Evolutionary conservation across 2,329 filamentous ascomycete species (phyloP), one percentile per base, ranked within the genome.

Genomic region (Phialophora macrospora): DNA sequence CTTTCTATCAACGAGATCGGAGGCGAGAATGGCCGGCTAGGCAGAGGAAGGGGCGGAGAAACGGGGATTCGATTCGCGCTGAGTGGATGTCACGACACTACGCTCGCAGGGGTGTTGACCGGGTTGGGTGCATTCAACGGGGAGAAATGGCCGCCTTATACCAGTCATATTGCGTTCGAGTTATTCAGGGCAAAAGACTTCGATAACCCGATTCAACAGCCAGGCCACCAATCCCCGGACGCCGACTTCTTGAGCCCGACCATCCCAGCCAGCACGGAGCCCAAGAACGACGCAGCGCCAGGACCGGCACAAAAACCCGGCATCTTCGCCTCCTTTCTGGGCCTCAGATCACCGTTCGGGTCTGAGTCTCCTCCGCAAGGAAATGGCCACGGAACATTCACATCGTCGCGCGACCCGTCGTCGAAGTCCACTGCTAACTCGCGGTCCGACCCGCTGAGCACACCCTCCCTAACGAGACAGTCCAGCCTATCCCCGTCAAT

Each of bases 51-150:
- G 72, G 82, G 79, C 34, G 83, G 81, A 14, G 81, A 84, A 70
- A 81, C 77, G 41, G 76, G 79, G 32, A 83, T 95, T 73, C 90
- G 89, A 68, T 88, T 98, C 70, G 89, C 88, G 17, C 81, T 98
- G 73, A 91, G 87, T 70, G 93, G 93, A 34, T 97, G 93, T 74
- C 93, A 97, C 77, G 93, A 98, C 75, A 98, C 95, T 1, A 98
- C 95, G 0, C 84, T 99, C 4, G 95, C 92, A 2, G 91, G 86
- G 1, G 82, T 92, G 1, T 80, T 99, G 30, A 81, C 89, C 17
- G 91, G 91, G 70, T 78, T 98, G 6, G 95, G 94, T 2, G 90
- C 90, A 2, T 95, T 92, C 75, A 82, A 91, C 49, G 80, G 81
- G 22, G 85, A 85, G 55, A 83, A 84, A 41, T 99, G 95, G 95